Evolutionary conservation across 1,139 yeast genomes (phyloP), one percentile per base, ranked within the genome.

Genomic region (Hemisphaericaspora xylofermentans): DNA sequence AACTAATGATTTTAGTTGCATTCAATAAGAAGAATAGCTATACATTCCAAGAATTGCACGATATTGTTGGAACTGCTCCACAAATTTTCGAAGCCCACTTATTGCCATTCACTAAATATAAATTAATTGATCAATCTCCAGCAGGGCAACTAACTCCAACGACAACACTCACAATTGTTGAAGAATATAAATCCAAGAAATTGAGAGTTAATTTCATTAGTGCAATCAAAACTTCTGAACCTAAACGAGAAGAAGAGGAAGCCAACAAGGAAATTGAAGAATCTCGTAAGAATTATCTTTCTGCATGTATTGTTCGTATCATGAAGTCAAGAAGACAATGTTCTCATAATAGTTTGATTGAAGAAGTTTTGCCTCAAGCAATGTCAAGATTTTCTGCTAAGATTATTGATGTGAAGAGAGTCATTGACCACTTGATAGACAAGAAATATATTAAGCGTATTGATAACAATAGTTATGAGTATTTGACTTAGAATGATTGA

Each of bases 261-360:
- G 82, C 95, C 1, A 84, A 80, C 53, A 84, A 84, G 63, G 96
- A 89, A 58, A 80, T 93, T 48, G 89, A 84, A 52, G 93, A 88
- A 56, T 88, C 89, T 46, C 80, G 98, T 54, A 88, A 84, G 68
- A 80, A 86, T 58, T 84, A 84, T 66, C 74, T 93, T 55, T 88
- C 89, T 58, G 96, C 98, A 1, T 87, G 95, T 56, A 88, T 93
- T 64, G 98, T 93, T 35, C 79, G 98, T 56, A 88, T 93, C 56
- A 93, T 93, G 98, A 93, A 93, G 68, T 91, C 96, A 1, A 78
- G 97, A 57, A 86, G 89, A 63, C 75, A 74, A 39, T 72, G 88
- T 53, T 80, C 81, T 48, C 97, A 89, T 59, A 85, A 84, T 39
- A 83, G 83, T 40, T 74, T 93, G 56, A 82, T 91, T 40, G 88